Percentiles rank a stretch among this genome's conserved stretches.
phyloP scores from a whole-genome alignment of 257 asterid species.

The Penstemon eatonii region DNA sequence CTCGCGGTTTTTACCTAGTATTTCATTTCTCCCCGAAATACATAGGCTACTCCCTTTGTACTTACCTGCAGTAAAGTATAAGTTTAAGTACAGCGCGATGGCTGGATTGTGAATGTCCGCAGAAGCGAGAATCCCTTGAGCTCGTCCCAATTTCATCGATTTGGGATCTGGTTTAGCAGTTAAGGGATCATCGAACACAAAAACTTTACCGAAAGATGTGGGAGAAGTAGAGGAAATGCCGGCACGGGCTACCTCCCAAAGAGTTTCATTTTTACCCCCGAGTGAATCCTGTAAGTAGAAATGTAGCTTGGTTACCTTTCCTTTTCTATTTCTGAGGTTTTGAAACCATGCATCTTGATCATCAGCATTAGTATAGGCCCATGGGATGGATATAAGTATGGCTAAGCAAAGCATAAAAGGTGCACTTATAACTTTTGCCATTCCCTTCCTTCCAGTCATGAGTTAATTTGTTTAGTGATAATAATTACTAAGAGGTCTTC shows the following conservation, averaged over 20 bases:
- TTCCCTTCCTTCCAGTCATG: too few relatives aligned
- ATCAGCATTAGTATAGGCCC: too few relatives aligned
- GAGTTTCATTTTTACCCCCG: not conserved
- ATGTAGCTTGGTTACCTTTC: not conserved
- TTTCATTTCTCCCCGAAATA: slow-evolving; percentile 5
- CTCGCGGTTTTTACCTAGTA: not conserved
- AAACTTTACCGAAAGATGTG: not conserved
- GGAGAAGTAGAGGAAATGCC: not conserved
- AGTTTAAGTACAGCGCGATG: slow-evolving; percentile 1
- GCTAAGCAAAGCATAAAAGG: too few relatives aligned
- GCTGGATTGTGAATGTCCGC: not conserved
- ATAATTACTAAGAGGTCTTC: too few relatives aligned
- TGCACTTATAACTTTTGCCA: too few relatives aligned
- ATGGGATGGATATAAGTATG: too few relatives aligned
- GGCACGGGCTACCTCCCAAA: slow-evolving; percentile 12
- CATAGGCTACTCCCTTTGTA: slow-evolving; percentile 12
- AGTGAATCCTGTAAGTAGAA: slow-evolving; percentile 10
- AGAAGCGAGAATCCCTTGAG: slow-evolving; percentile 3
- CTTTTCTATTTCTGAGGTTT: not conserved
- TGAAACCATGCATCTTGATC: not conserved
- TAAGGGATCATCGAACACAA: slow-evolving; percentile 3
- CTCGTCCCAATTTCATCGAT: slow-evolving; percentile 10
- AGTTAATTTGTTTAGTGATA: too few relatives aligned
- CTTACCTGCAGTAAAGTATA: not conserved
- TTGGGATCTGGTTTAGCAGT: slow-evolving; percentile 6